Percentiles rank a stretch among this genome's conserved stretches.
These are phyloP conservation scores for Clathrospora elynae DNA, from an alignment of 2,329 filamentous ascomycete genomes.

Conservation along the genomic window DNA sequence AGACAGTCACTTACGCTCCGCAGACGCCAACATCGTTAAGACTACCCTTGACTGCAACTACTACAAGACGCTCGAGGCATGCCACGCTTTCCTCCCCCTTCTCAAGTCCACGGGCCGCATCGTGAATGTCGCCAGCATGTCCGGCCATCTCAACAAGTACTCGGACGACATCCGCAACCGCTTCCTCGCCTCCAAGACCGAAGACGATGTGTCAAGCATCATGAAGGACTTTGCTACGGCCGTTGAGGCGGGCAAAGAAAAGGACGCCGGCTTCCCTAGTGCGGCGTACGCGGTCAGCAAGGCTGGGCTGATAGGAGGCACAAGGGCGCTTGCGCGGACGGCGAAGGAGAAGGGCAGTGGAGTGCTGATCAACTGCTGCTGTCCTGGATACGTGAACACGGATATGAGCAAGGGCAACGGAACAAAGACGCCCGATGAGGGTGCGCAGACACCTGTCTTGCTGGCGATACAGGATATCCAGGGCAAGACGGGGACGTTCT, in stretches of 20 bases:
- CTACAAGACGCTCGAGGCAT: conserved; percentile 57
- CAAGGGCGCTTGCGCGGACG: conserved; percentile 46
- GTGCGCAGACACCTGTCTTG: conserved; percentile 52
- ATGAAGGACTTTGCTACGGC: conserved; percentile 58
- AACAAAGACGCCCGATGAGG: conserved; percentile 51
- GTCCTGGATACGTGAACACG: conserved; percentile 55
- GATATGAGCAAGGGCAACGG: conserved; percentile 53
- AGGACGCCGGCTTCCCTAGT: conserved; percentile 56
- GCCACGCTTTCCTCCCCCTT: conserved; percentile 53
- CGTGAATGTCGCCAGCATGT: conserved; percentile 57
- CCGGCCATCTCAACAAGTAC: conserved; percentile 56
- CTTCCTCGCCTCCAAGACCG: conserved; percentile 51
- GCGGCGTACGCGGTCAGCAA: conserved; percentile 58
- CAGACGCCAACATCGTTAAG: conserved; percentile 55
- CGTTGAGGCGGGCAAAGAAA: conserved; percentile 54
- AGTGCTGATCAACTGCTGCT: conserved; percentile 50
- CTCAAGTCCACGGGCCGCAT: conserved; percentile 52
- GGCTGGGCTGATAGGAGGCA: conserved; percentile 52
- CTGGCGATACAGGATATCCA: conserved; percentile 51
- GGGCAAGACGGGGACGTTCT: conserved; percentile 47
- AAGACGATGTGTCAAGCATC: conserved; percentile 53
- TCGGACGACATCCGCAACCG: conserved; percentile 50
- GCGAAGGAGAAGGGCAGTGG: conserved; percentile 42
- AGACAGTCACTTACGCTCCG: neutral
- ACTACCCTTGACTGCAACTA: conserved; percentile 59